Evolutionary conservation across 768 basidiomycete genomes (phyloP), one percentile per base, ranked within the genome.

Genomic region (Antrodiella citrinella): DNA sequence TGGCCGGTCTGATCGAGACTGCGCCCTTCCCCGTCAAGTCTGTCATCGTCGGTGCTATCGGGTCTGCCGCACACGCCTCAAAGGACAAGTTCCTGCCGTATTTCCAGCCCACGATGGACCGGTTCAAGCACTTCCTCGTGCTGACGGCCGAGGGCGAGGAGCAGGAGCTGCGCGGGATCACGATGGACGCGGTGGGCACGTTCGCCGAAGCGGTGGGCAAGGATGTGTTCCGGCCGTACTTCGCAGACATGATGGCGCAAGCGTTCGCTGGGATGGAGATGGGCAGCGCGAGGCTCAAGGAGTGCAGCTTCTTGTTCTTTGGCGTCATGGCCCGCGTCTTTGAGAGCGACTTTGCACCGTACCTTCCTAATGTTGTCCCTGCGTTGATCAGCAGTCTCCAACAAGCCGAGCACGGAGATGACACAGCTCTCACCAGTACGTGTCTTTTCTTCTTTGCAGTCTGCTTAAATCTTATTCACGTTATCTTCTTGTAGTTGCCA

Each of bases 111-210:
- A 92, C 89, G 46, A 94, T 98, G 83, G 73, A 77, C 57, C 84
- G 83, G 51, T 80, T 99, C 57, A 80, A 89, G 54, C 86, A 87
- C 61, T 96, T 95, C 82, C 79, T 98, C 46, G 70, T 80, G 26
- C 81, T 98, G 23, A 81, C 77, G 19, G 85, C 80, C 23, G 89
- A 94, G 57, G 93, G 91, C 43, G 95, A 96, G 64, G 91, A 96
- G 69, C 81, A 77, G 41, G 94, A 97, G 59, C 80, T 99, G 35
- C 90, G 95, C 51, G 95, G 96, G 30, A 94, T 97, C 62, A 86
- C 95, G 10, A 96, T 96, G 82, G 96, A 98, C 68, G 91, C 96
- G n/a, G 84, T 97, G 52, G 96, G 96, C 47, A 97, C 96, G 0
- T 91, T 99, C 59, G 91, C 96, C 12, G 95, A 98, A 69, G 92